These are phyloP conservation scores for Xerophyta viscosa DNA, from an alignment of 106 monocot genomes.

Conservation along the genomic window DNA sequence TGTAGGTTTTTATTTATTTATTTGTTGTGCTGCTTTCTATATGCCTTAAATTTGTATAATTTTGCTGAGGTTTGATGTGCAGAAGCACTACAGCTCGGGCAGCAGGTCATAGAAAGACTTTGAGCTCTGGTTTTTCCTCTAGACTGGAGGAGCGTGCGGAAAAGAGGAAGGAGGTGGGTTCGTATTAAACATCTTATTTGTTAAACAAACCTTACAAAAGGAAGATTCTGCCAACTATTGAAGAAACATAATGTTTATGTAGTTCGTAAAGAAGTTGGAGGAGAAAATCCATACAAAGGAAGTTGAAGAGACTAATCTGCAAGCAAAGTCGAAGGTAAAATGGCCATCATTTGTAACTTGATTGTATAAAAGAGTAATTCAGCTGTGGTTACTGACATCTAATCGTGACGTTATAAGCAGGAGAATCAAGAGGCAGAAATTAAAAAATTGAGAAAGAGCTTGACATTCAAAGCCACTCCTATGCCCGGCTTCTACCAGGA, in stretches of 20 bases:
- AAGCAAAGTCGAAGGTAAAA: constrained; percentile 91
- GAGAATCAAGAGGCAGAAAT: constrained; percentile 95
- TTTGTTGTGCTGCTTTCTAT: too few relatives aligned
- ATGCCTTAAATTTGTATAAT: too few relatives aligned
- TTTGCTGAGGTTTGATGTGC: too few relatives aligned
- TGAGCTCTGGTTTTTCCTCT: constrained; percentile 51
- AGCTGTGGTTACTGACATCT: too few relatives aligned
- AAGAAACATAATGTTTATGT: constrained; percentile 1
- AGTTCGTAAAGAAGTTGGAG: constrained; percentile 90
- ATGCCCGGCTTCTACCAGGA: constrained; percentile 97
- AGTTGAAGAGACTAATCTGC: constrained; percentile 70
- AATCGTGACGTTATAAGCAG: constrained; percentile 39
- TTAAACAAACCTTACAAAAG: background rate
- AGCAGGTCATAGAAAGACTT: constrained; percentile 22
- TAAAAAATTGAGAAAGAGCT: constrained; percentile 69
- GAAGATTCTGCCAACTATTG: too few relatives aligned
- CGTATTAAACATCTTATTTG: background rate
- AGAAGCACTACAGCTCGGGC: constrained; percentile 30
- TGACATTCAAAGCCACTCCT: constrained; percentile 88
- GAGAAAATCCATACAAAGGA: constrained; percentile 87
- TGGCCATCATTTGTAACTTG: too few relatives aligned
- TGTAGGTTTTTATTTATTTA: too few relatives aligned
- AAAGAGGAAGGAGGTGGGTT: constrained; percentile 81
- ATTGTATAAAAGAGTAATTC: too few relatives aligned
- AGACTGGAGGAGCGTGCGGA: constrained; percentile 86